Conservation (phyloP, 768 basidiomycete genomes). For the Leccinum sublutescens region DNA sequence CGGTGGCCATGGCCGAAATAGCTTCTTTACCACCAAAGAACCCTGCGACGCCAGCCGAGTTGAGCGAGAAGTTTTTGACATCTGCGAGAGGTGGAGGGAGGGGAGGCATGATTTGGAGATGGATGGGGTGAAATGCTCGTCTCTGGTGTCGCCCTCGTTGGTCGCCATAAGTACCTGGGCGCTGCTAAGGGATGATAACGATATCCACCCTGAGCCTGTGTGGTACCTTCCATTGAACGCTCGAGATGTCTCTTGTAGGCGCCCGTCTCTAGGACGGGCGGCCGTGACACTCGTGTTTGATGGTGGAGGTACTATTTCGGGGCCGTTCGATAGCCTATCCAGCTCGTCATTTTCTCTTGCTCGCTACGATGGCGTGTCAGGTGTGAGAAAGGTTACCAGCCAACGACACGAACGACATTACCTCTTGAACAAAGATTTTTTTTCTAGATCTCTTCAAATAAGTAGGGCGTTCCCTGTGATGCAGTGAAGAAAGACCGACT, state of each 20-base stretch:
- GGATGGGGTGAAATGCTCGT: neutral
- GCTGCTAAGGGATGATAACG: neutral
- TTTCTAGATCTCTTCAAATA: neutral
- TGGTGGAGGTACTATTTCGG: no score
- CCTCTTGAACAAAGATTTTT: no score
- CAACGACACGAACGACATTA: neutral
- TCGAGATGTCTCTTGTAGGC: neutral
- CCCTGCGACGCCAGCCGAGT: slow-evolving; percentile 33
- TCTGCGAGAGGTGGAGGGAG: slow-evolving; percentile 6
- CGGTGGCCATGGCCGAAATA: slow-evolving; percentile 33
- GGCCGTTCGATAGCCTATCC: neutral
- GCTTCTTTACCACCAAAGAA: slow-evolving; percentile 39
- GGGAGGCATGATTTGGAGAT: slow-evolving; percentile 9
- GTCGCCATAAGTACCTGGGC: neutral
- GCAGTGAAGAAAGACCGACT: no score
- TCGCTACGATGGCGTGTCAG: neutral
- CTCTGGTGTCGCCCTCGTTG: neutral
- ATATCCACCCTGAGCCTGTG: neutral
- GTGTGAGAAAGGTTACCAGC: neutral
- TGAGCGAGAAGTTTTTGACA: slow-evolving; percentile 18
- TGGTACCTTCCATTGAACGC: neutral
- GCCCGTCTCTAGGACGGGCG: neutral
- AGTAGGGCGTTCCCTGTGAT: no score
- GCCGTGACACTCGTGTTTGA: neutral
- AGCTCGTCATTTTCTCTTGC: neutral